Base-by-base conservation (phyloP, 2,329 filamentous ascomycete species). In the Blastomyces percursus region DNA sequence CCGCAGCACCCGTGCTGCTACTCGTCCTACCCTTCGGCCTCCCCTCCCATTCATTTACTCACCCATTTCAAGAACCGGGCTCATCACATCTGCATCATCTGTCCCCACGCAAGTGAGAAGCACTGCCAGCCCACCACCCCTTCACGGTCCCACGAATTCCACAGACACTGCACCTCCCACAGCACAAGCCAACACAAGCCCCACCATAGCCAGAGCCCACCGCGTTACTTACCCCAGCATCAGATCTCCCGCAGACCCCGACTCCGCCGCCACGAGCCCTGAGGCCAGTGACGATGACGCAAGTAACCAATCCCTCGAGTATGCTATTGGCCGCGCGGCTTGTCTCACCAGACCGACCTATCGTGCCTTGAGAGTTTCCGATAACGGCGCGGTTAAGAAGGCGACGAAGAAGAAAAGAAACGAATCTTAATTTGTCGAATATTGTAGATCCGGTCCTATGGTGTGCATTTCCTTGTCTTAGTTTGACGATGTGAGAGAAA, bases 311-410 rank as follows among this genome's bases (percentile, higher is more conserved):
- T 46, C 56, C 40, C 19, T 48, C 27, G 19, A 59, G 5, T 48
- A 11, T 32, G 24, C 56, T 48, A 48, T 30, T 59, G 40, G 9
- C 40, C 56, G 38, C 19, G 35, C 35, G 8, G 21, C 24, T 46
- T 24, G 42, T 59, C 38, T 21, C 8, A 32, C 42, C 56, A 32
- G 35, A 21, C 40, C 21, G 2, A 32, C 5, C 12, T n/a, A 21
- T 9, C 40, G 38, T 44, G 24, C 21, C 21, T 60, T 38, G 32
- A 51, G 58, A 11, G 38, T 63, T 40, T 60, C 61, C 4, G 32
- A 32, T 3, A 50, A 35, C 11, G 62, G 58, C 9, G 57, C 58
- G 44, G 32, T 61, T 32, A 57, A 54, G 9, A 63, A 63, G 42
- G 16, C 40, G 55, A 35, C 42, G 55, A 59, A 38, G 56, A 52